Evolutionary conservation across 2,329 filamentous ascomycete genomes (phyloP).

Genomic region (Metarhizium humberi): DNA sequence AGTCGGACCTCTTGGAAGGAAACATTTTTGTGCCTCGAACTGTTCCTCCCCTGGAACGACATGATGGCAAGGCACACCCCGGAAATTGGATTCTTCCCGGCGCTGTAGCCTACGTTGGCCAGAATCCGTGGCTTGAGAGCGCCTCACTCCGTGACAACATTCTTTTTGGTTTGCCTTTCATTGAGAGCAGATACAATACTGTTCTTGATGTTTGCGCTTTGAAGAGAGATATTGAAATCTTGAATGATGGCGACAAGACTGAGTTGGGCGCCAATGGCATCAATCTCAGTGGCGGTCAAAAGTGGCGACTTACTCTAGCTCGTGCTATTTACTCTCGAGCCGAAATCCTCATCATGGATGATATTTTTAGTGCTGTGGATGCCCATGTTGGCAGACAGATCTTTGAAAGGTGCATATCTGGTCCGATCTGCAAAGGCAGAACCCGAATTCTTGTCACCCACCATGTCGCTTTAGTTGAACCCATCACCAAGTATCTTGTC

Average conservation of each 20-base stretch:
- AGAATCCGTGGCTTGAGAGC: conserved; percentile 82
- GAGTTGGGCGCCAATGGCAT: conserved; percentile 81
- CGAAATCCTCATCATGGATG: conserved; percentile 68
- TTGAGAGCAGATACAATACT: conserved; percentile 59
- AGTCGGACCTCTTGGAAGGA: conserved; percentile 60
- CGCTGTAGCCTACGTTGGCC: conserved; percentile 65
- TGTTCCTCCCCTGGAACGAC: conserved; percentile 42
- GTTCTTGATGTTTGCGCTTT: conserved; percentile 67
- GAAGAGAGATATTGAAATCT: conserved; percentile 65
- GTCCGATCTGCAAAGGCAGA: conserved; percentile 57
- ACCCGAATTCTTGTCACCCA: conserved; percentile 77
- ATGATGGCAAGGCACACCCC: conserved; percentile 52
- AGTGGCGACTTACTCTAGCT: conserved; percentile 74
- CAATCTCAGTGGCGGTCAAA: conserved; percentile 74
- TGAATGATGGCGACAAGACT: conserved; percentile 67
- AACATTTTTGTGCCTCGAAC: conserved; percentile 45
- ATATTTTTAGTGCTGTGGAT: conserved; percentile 77
- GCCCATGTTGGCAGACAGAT: conserved; percentile 73
- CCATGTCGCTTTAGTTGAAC: conserved; percentile 62
- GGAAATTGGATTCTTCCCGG: conserved; percentile 61
- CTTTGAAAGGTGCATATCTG: conserved; percentile 66
- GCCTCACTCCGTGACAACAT: conserved; percentile 72
- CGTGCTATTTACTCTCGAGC: conserved; percentile 72
- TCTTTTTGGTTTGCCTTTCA: conserved; percentile 62
- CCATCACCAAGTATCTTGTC: conserved; percentile 64